phyloP scores from a whole-genome alignment of 257 asterid genomes.

The Paulownia fortunei region DNA sequence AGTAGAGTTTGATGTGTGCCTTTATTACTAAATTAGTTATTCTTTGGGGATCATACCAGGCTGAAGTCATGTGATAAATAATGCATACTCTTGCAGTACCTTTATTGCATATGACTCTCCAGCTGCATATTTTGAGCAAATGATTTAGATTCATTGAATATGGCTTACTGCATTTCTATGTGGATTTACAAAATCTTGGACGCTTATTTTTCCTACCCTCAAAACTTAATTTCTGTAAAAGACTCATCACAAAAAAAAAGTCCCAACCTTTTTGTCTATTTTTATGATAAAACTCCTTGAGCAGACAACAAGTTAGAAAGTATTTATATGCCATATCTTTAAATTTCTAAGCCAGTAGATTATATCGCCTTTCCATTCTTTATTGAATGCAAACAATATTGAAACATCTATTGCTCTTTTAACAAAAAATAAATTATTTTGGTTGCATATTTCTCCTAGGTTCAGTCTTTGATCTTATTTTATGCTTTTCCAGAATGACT shows the following conservation, averaged over 20 bases:
- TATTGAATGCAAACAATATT: not conserved
- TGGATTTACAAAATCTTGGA: not conserved
- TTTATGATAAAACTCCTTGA: not conserved
- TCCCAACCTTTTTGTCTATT: not conserved
- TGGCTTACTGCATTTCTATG: not conserved
- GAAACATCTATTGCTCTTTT: not conserved
- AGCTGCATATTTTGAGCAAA: not conserved
- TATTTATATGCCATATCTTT: not conserved
- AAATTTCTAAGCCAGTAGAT: conserved; percentile 6
- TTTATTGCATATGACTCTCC: not conserved
- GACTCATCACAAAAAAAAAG: not conserved
- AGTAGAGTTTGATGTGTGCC: not conserved
- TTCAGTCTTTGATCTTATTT: conserved; percentile 6
- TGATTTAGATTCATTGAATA: not conserved
- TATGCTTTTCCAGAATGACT: conserved; percentile 71
- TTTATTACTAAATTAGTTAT: not conserved
- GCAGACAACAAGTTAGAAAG: not conserved
- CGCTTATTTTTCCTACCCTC: not conserved
- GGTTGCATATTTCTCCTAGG: conserved; percentile 5
- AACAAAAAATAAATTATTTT: not conserved
- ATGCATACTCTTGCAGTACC: not conserved
- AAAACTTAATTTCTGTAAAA: not conserved
- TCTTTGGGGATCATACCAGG: conserved; percentile 5
- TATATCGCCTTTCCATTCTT: not conserved
- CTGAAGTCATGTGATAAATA: not conserved